phyloP scores from a whole-genome alignment of 768 basidiomycete genomes.

The Lyophyllum atratum region DNA sequence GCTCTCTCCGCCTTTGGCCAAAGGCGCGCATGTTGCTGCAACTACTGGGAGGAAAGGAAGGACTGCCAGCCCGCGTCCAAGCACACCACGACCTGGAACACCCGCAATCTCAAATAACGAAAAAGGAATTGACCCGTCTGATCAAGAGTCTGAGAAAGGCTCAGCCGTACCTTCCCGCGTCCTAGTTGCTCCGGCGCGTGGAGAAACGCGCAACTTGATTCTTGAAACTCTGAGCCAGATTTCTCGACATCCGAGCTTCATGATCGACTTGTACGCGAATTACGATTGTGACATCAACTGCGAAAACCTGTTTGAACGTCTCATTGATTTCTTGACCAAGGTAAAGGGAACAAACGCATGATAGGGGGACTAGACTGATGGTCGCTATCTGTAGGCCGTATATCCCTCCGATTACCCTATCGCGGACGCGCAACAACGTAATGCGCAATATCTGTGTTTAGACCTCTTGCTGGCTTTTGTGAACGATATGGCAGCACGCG shows the following conservation, averaged over 20 bases:
- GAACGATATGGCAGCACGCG: conserved; percentile 80
- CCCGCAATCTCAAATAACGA: conserved; percentile 42
- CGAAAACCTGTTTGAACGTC: conserved; percentile 91
- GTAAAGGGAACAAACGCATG: conserved; percentile 38
- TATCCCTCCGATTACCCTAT: conserved; percentile 68
- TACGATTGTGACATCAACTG: conserved; percentile 98
- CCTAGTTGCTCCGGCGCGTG: conserved; percentile 74
- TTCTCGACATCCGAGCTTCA: conserved; percentile 83
- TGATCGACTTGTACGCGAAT: conserved; percentile 94
- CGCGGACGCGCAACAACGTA: conserved; percentile 67
- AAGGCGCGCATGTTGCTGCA: conserved; percentile 23
- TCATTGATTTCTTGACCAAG: conserved; percentile 87
- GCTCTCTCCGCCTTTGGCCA: conserved; percentile 22
- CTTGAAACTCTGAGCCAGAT: conserved; percentile 85
- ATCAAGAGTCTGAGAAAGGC: conserved; percentile 47
- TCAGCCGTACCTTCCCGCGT: conserved; percentile 54
- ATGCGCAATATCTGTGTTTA: conserved; percentile 83
- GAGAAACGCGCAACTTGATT: conserved; percentile 87
- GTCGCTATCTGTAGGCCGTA: conserved; percentile 59
- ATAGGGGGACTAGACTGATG: conserved; percentile 1
- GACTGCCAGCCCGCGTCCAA: conserved; percentile 26
- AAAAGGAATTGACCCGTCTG: conserved; percentile 30
- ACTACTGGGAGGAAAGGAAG: conserved; percentile 30
- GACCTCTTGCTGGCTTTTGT: conserved; percentile 88
- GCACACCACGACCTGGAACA: conserved; percentile 56